Evolutionary conservation across 768 basidiomycete genomes (phyloP).

Genomic region (Cystobasidium tubakii): DNA sequence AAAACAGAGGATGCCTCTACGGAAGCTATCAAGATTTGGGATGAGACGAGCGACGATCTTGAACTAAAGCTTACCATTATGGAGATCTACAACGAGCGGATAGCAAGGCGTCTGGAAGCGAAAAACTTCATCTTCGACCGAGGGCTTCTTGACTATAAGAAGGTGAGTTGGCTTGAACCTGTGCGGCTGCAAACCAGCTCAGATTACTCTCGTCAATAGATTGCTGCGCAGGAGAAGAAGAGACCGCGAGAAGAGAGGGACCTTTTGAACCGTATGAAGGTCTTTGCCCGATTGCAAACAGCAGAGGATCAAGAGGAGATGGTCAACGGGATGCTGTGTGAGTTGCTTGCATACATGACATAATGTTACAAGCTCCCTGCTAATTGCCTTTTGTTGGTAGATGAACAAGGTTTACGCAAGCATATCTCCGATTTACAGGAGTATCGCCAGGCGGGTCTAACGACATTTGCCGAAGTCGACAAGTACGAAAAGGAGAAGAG

Average conservation of each 20-base stretch:
- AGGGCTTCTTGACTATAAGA: conserved; percentile 85
- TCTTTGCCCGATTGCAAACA: conserved; percentile 83
- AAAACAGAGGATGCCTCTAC: conserved; percentile 57
- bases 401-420: conserved; percentile 79
- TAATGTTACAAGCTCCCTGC: too few species aligned
- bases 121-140: conserved; percentile 89
- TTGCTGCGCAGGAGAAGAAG: conserved; percentile 86
- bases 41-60: conserved; percentile 76
- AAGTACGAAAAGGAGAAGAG: conserved; percentile 72
- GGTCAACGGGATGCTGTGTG: conserved; percentile 82
- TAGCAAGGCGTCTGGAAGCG: conserved; percentile 74
- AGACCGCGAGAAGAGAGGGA: conserved; percentile 84
- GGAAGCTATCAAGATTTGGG: conserved; percentile 61
- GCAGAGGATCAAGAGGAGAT: conserved; percentile 85
- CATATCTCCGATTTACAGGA: conserved; percentile 85
- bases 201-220: conserved; percentile 55
- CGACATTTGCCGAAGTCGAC: conserved; percentile 78
- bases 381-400: conserved; percentile 55
- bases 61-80: conserved; percentile 80
- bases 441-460: conserved; percentile 78
- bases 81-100: conserved; percentile 82
- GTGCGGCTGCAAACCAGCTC: not conserved
- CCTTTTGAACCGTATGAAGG: conserved; percentile 76
- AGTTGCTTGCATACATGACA: conserved; percentile 45
- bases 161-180: conserved; percentile 56